Base-by-base conservation (phyloP, 2,329 filamentous ascomycete genomes). In the Cercospora janseana region DNA sequence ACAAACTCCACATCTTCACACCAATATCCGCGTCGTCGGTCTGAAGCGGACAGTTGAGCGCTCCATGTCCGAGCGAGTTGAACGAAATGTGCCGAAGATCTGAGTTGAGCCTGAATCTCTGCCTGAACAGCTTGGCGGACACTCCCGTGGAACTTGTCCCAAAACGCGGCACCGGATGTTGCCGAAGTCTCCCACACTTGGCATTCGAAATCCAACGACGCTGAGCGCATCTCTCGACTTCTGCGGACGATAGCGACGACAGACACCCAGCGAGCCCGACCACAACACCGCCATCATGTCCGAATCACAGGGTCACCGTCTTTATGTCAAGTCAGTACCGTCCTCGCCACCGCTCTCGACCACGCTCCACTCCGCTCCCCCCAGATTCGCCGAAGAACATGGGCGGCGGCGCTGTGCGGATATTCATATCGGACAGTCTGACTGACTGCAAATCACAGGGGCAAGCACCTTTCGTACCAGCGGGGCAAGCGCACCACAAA, bases 381-480 rank as follows among this genome's bases (percentile, higher is more conserved):
- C 23, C 24, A 31, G n/a, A n/a, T n/a, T 16, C 32, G n/a, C 44
- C 31, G 43, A 26, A 35, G 26, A 31, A 24, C 23, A 40, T n/a
- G 21, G 26, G 35, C 37, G 21, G 29, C 29, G 35, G 28, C 28
- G 46, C 32, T 24, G 15, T 49, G 15, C 23, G n/a, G 10, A 27
- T 35, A 13, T 20, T n/a, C 6, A 12, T 10, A 46, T n/a, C 23
- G 24, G 23, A 49, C 37, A 49, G 29, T 43, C 28, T 5, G 32
- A 28, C 46, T 49, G 38, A 49, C 46, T 42, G 46, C 23, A 34
- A 49, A 27, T 42, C 38, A 49, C 46, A 49, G 46, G 89, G 92
- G 90, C 81, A 91, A 90, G 79, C 92, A 97, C 85, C 80, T 97
- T 79, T 92, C 87, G 79, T 96, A 95, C 83, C 86, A 95, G 83